phyloP scores from a whole-genome alignment of 495 filamentous ascomycete genomes.

The Hyaloscypha variabilis region DNA sequence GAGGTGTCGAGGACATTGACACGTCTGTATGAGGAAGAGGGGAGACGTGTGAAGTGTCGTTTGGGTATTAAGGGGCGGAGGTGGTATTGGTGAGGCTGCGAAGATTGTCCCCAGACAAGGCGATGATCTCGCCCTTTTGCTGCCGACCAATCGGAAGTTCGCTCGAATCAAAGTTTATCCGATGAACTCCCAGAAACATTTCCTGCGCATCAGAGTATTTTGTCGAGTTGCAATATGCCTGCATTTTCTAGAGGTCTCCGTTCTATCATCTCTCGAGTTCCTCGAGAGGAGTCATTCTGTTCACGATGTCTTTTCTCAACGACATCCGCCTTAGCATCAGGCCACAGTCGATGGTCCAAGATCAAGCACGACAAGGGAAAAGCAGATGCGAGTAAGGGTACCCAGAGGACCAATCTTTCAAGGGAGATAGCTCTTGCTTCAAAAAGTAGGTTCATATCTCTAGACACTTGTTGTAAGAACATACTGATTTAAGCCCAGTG shows the following conservation, averaged over 20 bases:
- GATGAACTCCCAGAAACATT: not conserved
- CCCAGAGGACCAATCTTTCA: slow-evolving; percentile 44
- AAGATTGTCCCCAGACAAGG: slow-evolving; percentile 5
- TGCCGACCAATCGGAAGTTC: not conserved
- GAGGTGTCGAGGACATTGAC: slow-evolving; percentile 31
- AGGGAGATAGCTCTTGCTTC: slow-evolving; percentile 55
- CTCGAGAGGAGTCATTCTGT: slow-evolving; percentile 35
- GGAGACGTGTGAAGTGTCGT: slow-evolving; percentile 12
- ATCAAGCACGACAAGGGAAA: slow-evolving; percentile 93
- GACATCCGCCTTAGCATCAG: slow-evolving; percentile 54
- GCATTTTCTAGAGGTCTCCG: slow-evolving; percentile 31
- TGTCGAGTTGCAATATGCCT: slow-evolving; percentile 21
- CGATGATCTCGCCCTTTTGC: slow-evolving; percentile 5
- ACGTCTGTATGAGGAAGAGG: slow-evolving; percentile 2
- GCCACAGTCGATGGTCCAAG: slow-evolving; percentile 92
- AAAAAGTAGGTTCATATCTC: slow-evolving; percentile 43
- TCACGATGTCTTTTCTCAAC: slow-evolving; percentile 56
- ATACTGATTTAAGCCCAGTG: slow-evolving; percentile 34
- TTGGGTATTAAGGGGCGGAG: not conserved
- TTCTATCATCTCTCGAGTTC: slow-evolving; percentile 5
- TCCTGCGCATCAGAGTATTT: not conserved
- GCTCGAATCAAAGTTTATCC: slow-evolving; percentile 13
- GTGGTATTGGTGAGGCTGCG: not conserved
- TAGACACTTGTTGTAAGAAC: not conserved
- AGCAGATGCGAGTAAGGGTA: slow-evolving; percentile 64